Evolutionary conservation across 305 asterid genomes (phyloP).

Genomic region (Solanum hybrid): DNA sequence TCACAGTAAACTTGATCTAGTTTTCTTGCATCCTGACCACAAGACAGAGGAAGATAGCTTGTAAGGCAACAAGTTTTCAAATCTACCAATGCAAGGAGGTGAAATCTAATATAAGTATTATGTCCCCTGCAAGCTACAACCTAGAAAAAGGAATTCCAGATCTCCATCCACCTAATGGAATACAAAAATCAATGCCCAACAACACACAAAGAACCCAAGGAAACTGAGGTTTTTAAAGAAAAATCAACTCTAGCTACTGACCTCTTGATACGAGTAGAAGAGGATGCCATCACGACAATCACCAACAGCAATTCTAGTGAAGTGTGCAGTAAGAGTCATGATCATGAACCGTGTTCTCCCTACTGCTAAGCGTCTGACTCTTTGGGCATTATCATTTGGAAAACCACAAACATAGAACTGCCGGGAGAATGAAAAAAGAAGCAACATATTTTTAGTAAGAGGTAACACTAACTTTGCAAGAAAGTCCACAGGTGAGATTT

Average conservation of each 20-base stretch:
- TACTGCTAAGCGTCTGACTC: conserved; percentile 59
- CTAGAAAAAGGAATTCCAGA: background rate
- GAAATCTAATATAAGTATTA: background rate
- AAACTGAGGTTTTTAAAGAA: background rate
- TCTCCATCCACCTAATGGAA: background rate
- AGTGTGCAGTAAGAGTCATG: conserved; percentile 69
- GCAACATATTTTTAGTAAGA: background rate
- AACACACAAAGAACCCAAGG: background rate
- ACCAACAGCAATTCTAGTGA: conserved; percentile 95
- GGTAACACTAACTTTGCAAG: conserved; percentile 15
- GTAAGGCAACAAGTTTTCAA: background rate
- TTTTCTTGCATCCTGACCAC: conserved; percentile 63
- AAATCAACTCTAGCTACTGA: conserved; percentile 14
- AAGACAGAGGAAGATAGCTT: conserved; percentile 13
- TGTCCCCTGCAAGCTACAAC: background rate
- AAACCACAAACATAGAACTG: conserved; percentile 88
- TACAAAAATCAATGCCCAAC: background rate
- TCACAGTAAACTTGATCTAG: conserved; percentile 84
- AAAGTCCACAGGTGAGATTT: background rate
- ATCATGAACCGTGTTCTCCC: conserved; percentile 78
- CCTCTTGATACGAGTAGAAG: conserved; percentile 84
- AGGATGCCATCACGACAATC: conserved; percentile 97
- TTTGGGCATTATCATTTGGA: conserved; percentile 57
- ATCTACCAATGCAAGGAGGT: background rate
- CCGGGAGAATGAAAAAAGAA: conserved; percentile 10